Base-by-base conservation (phyloP, 345 rosid species). In the Cardamine occulta region DNA sequence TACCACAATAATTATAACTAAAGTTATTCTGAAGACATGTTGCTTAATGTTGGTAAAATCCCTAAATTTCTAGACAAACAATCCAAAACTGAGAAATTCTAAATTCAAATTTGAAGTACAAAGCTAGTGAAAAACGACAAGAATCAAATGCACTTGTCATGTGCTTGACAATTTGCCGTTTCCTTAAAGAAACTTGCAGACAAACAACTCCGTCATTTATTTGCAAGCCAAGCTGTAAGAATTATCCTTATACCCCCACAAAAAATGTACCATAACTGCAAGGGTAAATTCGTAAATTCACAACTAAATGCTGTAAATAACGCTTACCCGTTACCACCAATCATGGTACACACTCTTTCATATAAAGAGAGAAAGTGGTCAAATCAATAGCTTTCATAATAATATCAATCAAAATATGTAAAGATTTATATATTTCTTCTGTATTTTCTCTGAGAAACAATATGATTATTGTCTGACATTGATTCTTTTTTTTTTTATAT, bases 241-340 rank as follows among this genome's bases (percentile, higher is more conserved):
- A 13, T 21, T 15, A 7, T 17, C 42, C 28, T 65, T 65, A 7
- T 45, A 57, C 42, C 57, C 57, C 58, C 59, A 57, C 66, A 74
- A 66, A 40, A 35, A 17, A n/a, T 47, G 24, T 31, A 49, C 6
- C 49, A 55, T 65, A 34, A 74, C 34, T 65, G 58, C 51, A 74
- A 21, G 51, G 78, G 66, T 24, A 56, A 23, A 35, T 12, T 3
- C 0, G 66, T 74, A 47, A 32, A 17, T 58, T 13, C 0, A 17
- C 1, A 35, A 26, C 13, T 17, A 45, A 17, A 39, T 37, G 14
- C 7, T 44, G 40, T 66, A 44, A 74, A 74, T 48, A 58, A 74
- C 53, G 67, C 61, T 74, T 28, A 58, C 67, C 78, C 24, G 60
- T 66, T 66, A 66, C 67, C 40, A 66, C 73, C 67, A 75, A 57